Evolutionary conservation across 225 moss, liverwort and hornwort genomes (phyloP).

Genomic region (Ulota crispa): DNA sequence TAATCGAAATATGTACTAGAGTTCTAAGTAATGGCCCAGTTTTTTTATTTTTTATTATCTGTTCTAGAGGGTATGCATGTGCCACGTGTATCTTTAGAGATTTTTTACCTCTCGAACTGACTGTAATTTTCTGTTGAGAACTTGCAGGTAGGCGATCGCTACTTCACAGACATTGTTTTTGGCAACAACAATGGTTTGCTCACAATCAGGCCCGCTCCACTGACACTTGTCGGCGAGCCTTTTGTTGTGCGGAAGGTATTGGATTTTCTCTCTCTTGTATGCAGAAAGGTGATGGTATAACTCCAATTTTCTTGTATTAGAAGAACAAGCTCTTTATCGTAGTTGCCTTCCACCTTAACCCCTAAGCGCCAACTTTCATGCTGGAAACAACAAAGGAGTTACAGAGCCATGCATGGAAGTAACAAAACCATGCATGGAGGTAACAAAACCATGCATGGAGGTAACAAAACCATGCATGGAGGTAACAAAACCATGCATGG

Average conservation of each 20-base stretch:
- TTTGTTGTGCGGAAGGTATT: slow-evolving; percentile 77
- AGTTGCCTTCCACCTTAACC: background rate
- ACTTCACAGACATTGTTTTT: slow-evolving; percentile 87
- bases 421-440: too few relatives aligned
- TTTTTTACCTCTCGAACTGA: background rate
- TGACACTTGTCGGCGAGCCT: slow-evolving; percentile 75
- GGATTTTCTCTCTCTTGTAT: background rate
- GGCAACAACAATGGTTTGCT: slow-evolving; percentile 94
- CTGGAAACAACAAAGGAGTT: too few relatives aligned
- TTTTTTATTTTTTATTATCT: background rate
- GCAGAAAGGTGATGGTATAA: background rate
- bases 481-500: too few relatives aligned
- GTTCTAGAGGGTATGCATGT: background rate
- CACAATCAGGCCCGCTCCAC: slow-evolving; percentile 78
- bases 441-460: too few relatives aligned
- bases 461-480: too few relatives aligned
- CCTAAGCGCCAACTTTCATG: too few relatives aligned
- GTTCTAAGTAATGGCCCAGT: background rate
- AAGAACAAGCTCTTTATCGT: background rate
- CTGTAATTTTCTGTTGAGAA: background rate
- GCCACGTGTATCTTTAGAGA: background rate
- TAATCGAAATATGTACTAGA: background rate
- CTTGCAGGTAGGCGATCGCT: slow-evolving; percentile 88
- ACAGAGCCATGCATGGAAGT: too few relatives aligned
- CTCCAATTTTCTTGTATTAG: background rate